phyloP scores from a whole-genome alignment of 495 filamentous ascomycete species.

The Massariosphaeria phaeospora region DNA sequence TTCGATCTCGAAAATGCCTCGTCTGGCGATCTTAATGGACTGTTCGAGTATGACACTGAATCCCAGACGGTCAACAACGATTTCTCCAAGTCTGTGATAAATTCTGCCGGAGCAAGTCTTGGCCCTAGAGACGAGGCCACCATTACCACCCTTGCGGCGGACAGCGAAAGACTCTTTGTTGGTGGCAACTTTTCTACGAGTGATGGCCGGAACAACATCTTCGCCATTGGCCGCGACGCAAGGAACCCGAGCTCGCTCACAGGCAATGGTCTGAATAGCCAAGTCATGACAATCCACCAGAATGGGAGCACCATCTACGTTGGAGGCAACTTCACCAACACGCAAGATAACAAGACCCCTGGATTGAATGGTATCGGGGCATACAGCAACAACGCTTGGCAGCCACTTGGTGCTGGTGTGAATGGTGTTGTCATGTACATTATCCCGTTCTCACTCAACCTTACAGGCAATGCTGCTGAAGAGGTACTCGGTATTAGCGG shows the following conservation, averaged over 20 bases:
- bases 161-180: conserved; percentile 61
- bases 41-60: conserved; percentile 83
- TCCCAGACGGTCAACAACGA: conserved; percentile 55
- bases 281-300: conserved; percentile 63
- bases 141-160: conserved; percentile 57
- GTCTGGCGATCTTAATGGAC: conserved; percentile 68
- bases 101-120: conserved; percentile 66
- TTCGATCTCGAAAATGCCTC: conserved; percentile 68
- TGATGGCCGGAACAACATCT: conserved; percentile 63
- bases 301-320: conserved; percentile 67
- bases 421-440: conserved; percentile 71
- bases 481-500: conserved; percentile 75
- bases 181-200: conserved; percentile 82
- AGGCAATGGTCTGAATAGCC: conserved; percentile 74
- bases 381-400: conserved; percentile 73
- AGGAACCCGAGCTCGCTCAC: conserved; percentile 46
- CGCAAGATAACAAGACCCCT: conserved; percentile 52
- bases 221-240: conserved; percentile 63
- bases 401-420: conserved; percentile 76
- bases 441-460: conserved; percentile 72
- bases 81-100: conserved; percentile 66
- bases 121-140: conserved; percentile 50
- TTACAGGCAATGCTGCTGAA: conserved; percentile 65
- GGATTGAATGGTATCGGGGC: conserved; percentile 69
- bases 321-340: conserved; percentile 80